Conservation (phyloP, 163 green algal species). For the Trebouxia gelatinosa region DNA sequence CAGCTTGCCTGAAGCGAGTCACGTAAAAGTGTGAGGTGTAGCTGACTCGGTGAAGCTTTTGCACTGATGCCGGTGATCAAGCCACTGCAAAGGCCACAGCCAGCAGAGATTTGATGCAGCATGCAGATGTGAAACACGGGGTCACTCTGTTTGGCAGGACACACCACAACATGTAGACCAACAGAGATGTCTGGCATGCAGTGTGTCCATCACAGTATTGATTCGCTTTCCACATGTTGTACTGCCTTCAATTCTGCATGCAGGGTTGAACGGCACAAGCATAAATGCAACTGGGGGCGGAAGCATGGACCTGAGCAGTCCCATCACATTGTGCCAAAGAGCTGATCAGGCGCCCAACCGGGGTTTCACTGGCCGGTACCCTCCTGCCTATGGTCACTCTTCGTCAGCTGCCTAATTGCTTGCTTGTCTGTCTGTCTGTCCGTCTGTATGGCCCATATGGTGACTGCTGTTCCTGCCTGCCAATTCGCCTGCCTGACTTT, state of each 20-base stretch:
- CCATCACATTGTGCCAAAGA: slow-evolving; percentile 8
- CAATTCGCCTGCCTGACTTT: neutral
- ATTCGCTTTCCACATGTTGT: neutral
- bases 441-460: no score
- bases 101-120: neutral
- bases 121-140: no score
- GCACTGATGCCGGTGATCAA: no score
- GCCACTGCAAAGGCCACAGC: neutral
- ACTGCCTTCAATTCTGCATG: neutral
- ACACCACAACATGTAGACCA: no score
- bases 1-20: no score
- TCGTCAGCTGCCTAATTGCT: no score
- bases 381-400: neutral
- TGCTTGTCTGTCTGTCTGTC: no score
- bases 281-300: neutral
- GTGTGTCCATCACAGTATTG: neutral
- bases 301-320: neutral
- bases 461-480: neutral
- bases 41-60: no score
- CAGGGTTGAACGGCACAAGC: slow-evolving; percentile 2
- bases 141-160: no score
- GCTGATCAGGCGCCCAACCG: neutral
- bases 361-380: neutral
- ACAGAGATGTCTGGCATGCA: neutral
- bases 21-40: no score